Evolutionary conservation across 2,329 filamentous ascomycete species (phyloP).

Genomic region (Aspergillus cejpii): DNA sequence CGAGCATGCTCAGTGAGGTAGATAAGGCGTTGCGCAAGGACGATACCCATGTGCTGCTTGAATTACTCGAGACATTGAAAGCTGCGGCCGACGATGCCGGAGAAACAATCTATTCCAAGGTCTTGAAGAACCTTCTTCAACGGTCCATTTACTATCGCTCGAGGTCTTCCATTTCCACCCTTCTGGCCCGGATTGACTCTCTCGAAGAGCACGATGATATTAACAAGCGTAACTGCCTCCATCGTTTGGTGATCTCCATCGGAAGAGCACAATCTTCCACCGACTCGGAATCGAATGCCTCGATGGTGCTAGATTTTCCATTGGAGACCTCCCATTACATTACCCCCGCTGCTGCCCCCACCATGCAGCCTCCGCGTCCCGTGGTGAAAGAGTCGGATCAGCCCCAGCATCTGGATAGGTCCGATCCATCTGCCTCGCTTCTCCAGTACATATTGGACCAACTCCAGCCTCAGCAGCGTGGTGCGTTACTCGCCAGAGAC

Average conservation of each 20-base stretch:
- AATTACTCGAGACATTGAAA: conserved; percentile 54
- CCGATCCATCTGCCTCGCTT: conserved; percentile 70
- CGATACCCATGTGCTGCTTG: conserved; percentile 37
- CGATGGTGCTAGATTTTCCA: conserved; percentile 46
- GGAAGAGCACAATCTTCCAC: conserved; percentile 62
- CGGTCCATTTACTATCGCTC: conserved; percentile 62
- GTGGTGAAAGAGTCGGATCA: conserved; percentile 61
- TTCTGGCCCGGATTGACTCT: conserved; percentile 62
- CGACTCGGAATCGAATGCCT: conserved; percentile 47
- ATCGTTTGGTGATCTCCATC: conserved; percentile 86
- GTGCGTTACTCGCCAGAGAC: conserved; percentile 63
- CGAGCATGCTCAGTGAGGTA: conserved; percentile 40
- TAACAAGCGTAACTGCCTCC: conserved; percentile 87
- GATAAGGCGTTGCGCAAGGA: conserved; percentile 39
- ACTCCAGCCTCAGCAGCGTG: conserved; percentile 60
- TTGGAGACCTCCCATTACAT: conserved; percentile 64
- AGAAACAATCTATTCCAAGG: conserved; percentile 63
- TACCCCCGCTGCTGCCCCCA: conserved; percentile 66
- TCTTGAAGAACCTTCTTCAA: conserved; percentile 41
- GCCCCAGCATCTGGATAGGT: conserved; percentile 53
- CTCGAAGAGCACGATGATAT: conserved; percentile 87
- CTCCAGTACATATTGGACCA: conserved; percentile 58
- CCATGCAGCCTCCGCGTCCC: conserved; percentile 54
- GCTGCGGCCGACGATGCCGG: conserved; percentile 49
- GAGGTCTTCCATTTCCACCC: conserved; percentile 62